Evolutionary conservation across 2,329 filamentous ascomycete genomes (phyloP).

Genomic region (Aspergillus spinulosporus): DNA sequence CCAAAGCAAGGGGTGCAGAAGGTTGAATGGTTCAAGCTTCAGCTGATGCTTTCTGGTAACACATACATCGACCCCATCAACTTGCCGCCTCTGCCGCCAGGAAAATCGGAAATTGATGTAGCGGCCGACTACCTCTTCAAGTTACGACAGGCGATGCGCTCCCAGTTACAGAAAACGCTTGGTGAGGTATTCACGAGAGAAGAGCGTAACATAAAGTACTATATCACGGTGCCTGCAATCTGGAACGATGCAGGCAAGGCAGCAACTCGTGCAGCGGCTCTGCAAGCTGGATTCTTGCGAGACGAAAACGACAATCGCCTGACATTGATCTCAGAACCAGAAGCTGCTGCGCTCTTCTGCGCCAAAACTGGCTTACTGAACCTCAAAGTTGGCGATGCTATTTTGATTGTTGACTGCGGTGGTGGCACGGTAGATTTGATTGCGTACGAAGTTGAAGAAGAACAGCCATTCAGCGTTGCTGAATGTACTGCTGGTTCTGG

Average conservation of each 20-base stretch:
- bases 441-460: conserved; percentile 97
- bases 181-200: conserved; percentile 98
- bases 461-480: conserved; percentile 92
- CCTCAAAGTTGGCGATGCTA: conserved; percentile 97
- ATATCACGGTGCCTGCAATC: conserved; percentile 96
- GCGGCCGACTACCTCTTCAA: conserved; percentile 99
- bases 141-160: conserved; percentile 93
- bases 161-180: conserved; percentile 90
- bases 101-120: conserved; percentile 98
- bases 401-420: conserved; percentile 96
- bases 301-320: conserved; percentile 97
- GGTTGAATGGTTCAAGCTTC: conserved; percentile 99
- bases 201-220: conserved; percentile 97
- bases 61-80: conserved; percentile 99
- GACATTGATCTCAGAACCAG: conserved; percentile 92
- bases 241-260: conserved; percentile 99
- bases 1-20: conserved; percentile 98
- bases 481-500: conserved; percentile 97
- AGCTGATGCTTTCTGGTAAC: conserved; percentile 97
- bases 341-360: conserved; percentile 96
- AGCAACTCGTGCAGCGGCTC: conserved; percentile 89
- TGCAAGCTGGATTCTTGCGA: conserved; percentile 92
- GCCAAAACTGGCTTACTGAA: conserved; percentile 95
- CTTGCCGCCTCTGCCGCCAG: conserved; percentile 90
- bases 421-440: conserved; percentile 99